These are phyloP conservation scores for Chlorella sorokiniana DNA, from an alignment of 139 green algal genomes.

Conservation along the genomic window DNA sequence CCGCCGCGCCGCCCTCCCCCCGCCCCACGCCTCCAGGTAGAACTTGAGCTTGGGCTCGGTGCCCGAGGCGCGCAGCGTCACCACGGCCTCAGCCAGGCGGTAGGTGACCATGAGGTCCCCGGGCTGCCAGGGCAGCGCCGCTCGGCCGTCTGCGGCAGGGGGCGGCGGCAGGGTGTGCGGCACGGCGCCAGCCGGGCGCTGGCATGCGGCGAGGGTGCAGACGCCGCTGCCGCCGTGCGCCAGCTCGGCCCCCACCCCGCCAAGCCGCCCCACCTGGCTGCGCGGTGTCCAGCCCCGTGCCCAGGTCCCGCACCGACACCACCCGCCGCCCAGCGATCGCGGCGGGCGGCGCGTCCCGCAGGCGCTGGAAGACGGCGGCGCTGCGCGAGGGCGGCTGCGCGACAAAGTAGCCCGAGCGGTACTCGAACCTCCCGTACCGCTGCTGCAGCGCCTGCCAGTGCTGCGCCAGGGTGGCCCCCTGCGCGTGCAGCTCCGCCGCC, in stretches of 20 bases:
- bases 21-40: constrained; percentile 57
- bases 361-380: constrained; percentile 59
- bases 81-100: constrained; percentile 47
- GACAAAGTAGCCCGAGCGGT: constrained; percentile 67
- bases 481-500: constrained; percentile 50
- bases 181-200: too few species aligned
- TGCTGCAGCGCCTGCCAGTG: constrained; percentile 35
- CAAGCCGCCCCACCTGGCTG: constrained; percentile 25
- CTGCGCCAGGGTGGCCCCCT: constrained; percentile 45
- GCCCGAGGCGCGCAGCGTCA: constrained; percentile 68
- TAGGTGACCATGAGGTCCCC: constrained; percentile 81
- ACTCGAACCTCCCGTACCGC: constrained; percentile 51
- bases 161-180: neutral
- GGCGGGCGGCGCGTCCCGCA: constrained; percentile 28
- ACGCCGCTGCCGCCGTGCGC: neutral
- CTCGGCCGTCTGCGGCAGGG: constrained; percentile 28
- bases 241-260: neutral
- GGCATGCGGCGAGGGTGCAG: too few species aligned
- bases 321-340: constrained; percentile 23
- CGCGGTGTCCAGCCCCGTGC: constrained; percentile 67
- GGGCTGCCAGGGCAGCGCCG: constrained; percentile 64
- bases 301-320: constrained; percentile 55
- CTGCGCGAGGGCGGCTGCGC: constrained; percentile 52
- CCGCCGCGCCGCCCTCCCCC: constrained; percentile 8
- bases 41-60: constrained; percentile 86